Percentiles rank a stretch among this genome's conserved stretches.
phyloP scores from a whole-genome alignment of 768 basidiomycete species.

The Suillus luteus region DNA sequence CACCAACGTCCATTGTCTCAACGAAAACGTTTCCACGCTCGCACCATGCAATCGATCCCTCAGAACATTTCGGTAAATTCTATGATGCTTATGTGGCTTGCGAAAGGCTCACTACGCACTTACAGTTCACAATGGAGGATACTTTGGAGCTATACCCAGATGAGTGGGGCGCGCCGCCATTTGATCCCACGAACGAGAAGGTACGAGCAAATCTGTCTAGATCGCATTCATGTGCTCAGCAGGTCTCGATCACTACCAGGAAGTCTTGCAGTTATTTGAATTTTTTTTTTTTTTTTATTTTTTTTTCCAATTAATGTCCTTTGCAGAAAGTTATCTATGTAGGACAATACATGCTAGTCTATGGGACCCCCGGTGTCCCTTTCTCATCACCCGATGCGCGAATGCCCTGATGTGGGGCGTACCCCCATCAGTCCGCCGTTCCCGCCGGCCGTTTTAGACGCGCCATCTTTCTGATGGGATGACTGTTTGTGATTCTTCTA shows the following conservation, averaged over 20 bases:
- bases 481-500: no score
- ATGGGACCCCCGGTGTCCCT: no score
- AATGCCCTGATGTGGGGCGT: no score
- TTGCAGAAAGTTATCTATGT: no score
- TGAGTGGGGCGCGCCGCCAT: not conserved
- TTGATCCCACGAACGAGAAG: constrained; percentile 3
- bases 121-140: not conserved
- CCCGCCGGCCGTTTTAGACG: no score
- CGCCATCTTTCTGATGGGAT: no score
- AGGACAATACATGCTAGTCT: no score
- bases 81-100: not conserved
- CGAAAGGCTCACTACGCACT: not conserved
- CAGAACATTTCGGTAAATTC: not conserved
- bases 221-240: not conserved
- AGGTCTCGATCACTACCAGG: not conserved
- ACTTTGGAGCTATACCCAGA: not conserved
- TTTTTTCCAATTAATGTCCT: no score
- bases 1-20: not conserved
- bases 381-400: no score
- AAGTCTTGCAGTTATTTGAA: not conserved
- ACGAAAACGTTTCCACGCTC: not conserved
- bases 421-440: no score
- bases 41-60: not conserved
- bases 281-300: no score
- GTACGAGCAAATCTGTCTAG: not conserved